Base-by-base conservation (phyloP, 2,329 filamentous ascomycete genomes). In the Colletotrichum tamarilloi region DNA sequence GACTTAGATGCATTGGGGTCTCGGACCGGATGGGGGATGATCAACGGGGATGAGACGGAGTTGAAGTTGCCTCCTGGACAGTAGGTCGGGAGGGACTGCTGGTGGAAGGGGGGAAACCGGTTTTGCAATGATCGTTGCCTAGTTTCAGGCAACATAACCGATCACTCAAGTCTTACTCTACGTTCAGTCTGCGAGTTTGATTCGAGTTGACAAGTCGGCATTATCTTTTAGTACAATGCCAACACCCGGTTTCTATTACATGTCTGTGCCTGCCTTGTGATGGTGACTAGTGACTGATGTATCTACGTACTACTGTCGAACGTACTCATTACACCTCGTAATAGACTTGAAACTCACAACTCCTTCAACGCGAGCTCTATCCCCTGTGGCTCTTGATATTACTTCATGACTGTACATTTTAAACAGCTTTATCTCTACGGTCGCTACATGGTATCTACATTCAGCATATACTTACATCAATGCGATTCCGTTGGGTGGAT, bases 1-100 rank as follows among this genome's bases (percentile, higher is more conserved):
- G 68, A 67, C 49, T 73, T 67, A 73, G 62, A 73, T 66, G 70
- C 62, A 67, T 53, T n/a, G 56, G 28, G 67, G 60, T 30, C 19
- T 26, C 19, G n/a, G 57, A 30, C 9, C 24, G 38, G n/a, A 22
- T 14, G 32, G 14, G 11, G 4, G 35, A 8, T 35, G 35, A 26
- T 19, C 4, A 16, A 22, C 4, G 28, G 32, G 35, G 16, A 49
- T 56, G 26, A 16, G 19, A 52, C 9, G 38, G 46, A 11, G 56
- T 35, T 32, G 7, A 16, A 14, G 49, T 49, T 11, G 57, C 28
- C 55, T 26, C 26, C 53, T 46, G 53, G 66, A 65, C 67, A 69
- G 70, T 38, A 35, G 70, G 70, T 73, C 59, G 16, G 55, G 32
- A 52, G 68, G 57, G 16, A 30, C 28, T 7, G 19, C 19, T 7